These are phyloP conservation scores for Talaromyces sp. DNA, from an alignment of 2,329 filamentous ascomycete genomes.

Conservation along the genomic window DNA sequence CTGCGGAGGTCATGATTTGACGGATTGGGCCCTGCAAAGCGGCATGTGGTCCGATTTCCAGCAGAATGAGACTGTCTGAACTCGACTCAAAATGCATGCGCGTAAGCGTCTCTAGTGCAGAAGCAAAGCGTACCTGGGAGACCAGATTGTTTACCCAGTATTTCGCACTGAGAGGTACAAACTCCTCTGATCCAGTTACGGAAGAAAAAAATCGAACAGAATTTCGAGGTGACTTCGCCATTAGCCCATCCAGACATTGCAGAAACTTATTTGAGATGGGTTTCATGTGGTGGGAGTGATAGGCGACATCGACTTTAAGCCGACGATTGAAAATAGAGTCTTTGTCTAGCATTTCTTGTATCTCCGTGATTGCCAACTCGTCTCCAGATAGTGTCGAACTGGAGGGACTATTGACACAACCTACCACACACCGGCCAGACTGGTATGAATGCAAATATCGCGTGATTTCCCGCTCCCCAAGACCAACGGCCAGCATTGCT, in stretches of 20 bases:
- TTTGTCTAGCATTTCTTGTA: constrained; percentile 24
- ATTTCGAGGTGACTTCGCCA: background rate
- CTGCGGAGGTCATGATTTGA: background rate
- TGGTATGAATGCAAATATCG: constrained; percentile 15
- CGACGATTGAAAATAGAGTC: constrained; percentile 32
- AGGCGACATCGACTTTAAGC: constrained; percentile 38
- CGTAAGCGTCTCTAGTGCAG: constrained; percentile 14
- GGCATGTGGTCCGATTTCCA: constrained; percentile 34
- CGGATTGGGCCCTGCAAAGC: constrained; percentile 26
- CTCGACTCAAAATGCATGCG: background rate
- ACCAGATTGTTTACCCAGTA: constrained; percentile 39
- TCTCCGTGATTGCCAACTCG: constrained; percentile 26
- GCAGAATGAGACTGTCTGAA: background rate
- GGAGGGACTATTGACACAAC: constrained; percentile 34
- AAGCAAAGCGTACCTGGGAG: constrained; percentile 32
- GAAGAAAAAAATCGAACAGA: constrained; percentile 20
- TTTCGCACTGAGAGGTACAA: constrained; percentile 15
- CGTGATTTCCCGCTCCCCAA: constrained; percentile 27
- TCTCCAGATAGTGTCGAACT: constrained; percentile 44
- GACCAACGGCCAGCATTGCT: constrained; percentile 33
- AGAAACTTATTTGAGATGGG: constrained; percentile 23
- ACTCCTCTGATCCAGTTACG: background rate
- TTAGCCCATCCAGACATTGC: background rate
- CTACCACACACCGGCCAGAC: constrained; percentile 23
- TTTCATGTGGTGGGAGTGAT: constrained; percentile 43